Conservation (phyloP, 352 stramenopile genomes). For the Pythium grandisporangium region DNA sequence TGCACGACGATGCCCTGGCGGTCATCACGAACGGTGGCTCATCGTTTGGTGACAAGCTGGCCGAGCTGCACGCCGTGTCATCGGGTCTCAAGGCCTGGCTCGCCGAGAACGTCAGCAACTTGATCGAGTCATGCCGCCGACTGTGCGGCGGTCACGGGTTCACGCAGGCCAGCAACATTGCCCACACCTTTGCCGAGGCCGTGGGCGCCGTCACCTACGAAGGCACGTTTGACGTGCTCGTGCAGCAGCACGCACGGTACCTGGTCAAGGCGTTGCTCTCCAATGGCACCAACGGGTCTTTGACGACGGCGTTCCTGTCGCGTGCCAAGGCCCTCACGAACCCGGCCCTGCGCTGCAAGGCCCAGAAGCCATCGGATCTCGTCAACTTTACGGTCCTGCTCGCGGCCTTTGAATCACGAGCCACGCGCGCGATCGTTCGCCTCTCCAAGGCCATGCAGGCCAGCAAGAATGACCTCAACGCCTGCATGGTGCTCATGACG, state of each 20-base stretch:
- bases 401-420: constrained; percentile 28
- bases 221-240: constrained; percentile 63
- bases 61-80: constrained; percentile 41
- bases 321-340: constrained; percentile 21
- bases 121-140: constrained; percentile 33
- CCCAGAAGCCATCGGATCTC: constrained; percentile 17
- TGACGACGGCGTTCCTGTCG: constrained; percentile 18
- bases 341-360: constrained; percentile 22
- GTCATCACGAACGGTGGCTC: constrained; percentile 21
- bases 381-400: constrained; percentile 24
- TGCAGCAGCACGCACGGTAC: constrained; percentile 54
- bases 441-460: constrained; percentile 24
- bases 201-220: constrained; percentile 50
- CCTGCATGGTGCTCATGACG: constrained; percentile 46
- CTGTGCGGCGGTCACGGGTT: constrained; percentile 22
- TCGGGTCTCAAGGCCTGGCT: constrained; percentile 49
- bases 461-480: constrained; percentile 35
- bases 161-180: constrained; percentile 14
- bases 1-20: constrained; percentile 23
- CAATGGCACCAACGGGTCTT: neutral
- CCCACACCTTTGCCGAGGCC: constrained; percentile 25
- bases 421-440: constrained; percentile 17
- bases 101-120: constrained; percentile 25
- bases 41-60: constrained; percentile 28
- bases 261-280: constrained; percentile 35